phyloP scores from a whole-genome alignment of 108 stramenopile species.

The Thalassiosira profunda region DNA sequence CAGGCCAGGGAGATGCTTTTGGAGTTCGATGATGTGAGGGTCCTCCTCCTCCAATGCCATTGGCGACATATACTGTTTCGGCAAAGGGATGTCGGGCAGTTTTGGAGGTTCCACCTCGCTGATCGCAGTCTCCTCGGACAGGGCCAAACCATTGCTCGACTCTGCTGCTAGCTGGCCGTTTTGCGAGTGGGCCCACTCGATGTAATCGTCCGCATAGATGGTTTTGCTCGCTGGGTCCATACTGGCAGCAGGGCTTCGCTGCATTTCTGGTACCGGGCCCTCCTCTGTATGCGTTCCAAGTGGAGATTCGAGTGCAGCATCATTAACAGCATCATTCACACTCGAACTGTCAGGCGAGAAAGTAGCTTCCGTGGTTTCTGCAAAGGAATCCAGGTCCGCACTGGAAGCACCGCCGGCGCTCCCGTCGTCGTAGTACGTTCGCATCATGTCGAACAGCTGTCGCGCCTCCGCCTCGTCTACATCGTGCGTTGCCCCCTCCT shows the following conservation, averaged over 20 bases:
- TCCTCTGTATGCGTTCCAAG: too few species aligned
- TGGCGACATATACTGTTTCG: constrained; percentile 20
- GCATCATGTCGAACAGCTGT: constrained; percentile 64
- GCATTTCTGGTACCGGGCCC: constrained; percentile 2
- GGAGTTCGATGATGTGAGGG: constrained; percentile 52
- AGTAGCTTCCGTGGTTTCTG: too few species aligned
- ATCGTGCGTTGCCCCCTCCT: constrained; percentile 29
- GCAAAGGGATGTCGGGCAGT: constrained; percentile 11
- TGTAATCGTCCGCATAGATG: constrained; percentile 50
- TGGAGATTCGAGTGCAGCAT: too few species aligned
- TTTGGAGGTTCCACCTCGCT: constrained; percentile 11
- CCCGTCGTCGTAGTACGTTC: constrained; percentile 33
- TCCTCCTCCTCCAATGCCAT: constrained; percentile 16
- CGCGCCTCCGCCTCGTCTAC: constrained; percentile 62
- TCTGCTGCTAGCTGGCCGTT: not conserved
- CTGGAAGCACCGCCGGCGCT: too few species aligned
- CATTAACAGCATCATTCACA: too few species aligned
- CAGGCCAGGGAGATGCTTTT: constrained; percentile 65
- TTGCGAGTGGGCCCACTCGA: constrained; percentile 37
- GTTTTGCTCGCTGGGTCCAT: constrained; percentile 14
- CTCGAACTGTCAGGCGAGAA: not conserved
- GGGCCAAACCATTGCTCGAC: not conserved
- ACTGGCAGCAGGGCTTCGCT: not conserved
- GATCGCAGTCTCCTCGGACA: not conserved
- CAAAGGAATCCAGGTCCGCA: too few species aligned